Conservation (phyloP, 345 rosid species). For the Physaria fendleri region DNA sequence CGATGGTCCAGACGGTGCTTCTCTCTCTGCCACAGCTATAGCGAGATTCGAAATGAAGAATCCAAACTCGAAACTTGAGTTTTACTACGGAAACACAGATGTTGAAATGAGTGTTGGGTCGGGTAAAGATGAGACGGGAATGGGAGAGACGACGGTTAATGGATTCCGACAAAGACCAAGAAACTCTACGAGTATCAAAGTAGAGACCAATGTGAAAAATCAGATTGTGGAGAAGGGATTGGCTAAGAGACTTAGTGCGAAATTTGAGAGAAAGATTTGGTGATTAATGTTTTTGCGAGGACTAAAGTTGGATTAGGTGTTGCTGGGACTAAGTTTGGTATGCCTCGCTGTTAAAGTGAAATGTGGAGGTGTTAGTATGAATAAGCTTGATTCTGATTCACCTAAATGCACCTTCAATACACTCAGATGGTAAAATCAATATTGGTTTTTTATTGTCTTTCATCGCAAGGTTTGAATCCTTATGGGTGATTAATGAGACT, state of each 20-base stretch:
- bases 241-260: constrained; percentile 28
- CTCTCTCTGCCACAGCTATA: constrained; percentile 39
- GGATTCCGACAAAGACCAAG: constrained; percentile 42
- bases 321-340: constrained; percentile 40
- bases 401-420: constrained; percentile 56
- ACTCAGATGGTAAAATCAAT: constrained; percentile 50
- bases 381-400: constrained; percentile 42
- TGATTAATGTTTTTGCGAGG: constrained; percentile 44
- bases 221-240: constrained; percentile 34
- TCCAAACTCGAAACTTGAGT: constrained; percentile 49
- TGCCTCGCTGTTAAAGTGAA: constrained; percentile 41
- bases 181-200: constrained; percentile 49
- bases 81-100: constrained; percentile 39
- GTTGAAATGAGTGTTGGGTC: constrained; percentile 35
- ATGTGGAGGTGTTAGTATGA: constrained; percentile 50
- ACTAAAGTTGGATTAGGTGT: constrained; percentile 48
- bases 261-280: constrained; percentile 37
- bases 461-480: not conserved
- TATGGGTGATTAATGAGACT: not conserved
- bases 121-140: constrained; percentile 31
- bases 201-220: constrained; percentile 40
- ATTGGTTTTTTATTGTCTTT: not conserved
- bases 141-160: constrained; percentile 34
- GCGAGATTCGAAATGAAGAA: constrained; percentile 55
- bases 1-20: constrained; percentile 43